Conservation (phyloP, 208 protist species). For the Histomonas meleagridis region DNA sequence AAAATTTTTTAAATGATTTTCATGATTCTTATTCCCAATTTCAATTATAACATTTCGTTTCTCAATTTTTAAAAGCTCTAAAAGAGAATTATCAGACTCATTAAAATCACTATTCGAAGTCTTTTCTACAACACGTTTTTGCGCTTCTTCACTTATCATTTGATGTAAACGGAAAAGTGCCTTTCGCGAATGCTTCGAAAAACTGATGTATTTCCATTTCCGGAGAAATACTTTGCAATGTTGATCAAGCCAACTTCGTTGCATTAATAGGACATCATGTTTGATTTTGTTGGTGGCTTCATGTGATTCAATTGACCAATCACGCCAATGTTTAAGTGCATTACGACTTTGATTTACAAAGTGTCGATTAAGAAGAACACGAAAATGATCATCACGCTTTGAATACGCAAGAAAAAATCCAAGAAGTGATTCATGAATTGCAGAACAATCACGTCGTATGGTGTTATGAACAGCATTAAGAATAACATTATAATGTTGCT, state of each 20-base stretch:
- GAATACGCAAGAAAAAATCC: not conserved
- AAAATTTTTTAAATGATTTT: not conserved
- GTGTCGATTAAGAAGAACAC: not conserved
- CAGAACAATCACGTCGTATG: not conserved
- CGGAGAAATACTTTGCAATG: not conserved
- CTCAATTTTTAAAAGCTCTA: not conserved
- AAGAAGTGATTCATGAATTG: conserved; percentile 5
- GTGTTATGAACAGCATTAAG: not conserved
- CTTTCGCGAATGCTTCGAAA: conserved; percentile 26
- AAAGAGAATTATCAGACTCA: not conserved
- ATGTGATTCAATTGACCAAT: not conserved
- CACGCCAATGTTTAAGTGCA: not conserved
- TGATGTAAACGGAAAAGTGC: not conserved
- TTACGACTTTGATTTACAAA: not conserved
- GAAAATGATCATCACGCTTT: conserved; percentile 7
- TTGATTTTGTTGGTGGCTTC: not conserved
- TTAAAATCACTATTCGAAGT: not conserved
- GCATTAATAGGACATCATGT: not conserved
- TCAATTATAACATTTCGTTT: not conserved
- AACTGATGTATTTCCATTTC: not conserved
- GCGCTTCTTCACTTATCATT: not conserved
- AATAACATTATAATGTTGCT: not conserved
- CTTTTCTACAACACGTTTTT: not conserved
- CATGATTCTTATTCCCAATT: not conserved
- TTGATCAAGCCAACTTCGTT: not conserved